phyloP scores from a whole-genome alignment of 352 stramenopile genomes.

The Pythium guiyangense region DNA sequence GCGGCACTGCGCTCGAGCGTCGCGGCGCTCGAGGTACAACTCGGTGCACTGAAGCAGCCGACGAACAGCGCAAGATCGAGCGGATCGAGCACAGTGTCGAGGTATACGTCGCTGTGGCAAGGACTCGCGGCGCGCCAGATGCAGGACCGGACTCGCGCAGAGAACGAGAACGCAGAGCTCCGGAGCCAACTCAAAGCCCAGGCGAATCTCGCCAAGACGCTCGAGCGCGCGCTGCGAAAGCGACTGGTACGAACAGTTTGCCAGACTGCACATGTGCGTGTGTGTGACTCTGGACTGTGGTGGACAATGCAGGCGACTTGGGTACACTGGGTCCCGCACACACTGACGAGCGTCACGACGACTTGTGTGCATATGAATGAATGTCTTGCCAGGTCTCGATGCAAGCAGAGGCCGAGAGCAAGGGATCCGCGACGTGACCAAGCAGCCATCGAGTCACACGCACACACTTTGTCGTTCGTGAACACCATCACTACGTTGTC shows the following conservation, averaged over 20 bases:
- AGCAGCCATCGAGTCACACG: neutral
- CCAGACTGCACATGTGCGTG: neutral
- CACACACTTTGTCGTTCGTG: too few species aligned
- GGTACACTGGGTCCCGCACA: too few species aligned
- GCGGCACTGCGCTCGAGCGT: neutral
- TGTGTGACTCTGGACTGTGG: neutral
- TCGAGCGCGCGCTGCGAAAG: conserved; percentile 7
- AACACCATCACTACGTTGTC: too few species aligned
- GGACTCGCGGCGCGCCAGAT: conserved; percentile 1
- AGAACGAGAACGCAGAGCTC: conserved; percentile 6
- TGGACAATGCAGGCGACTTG: neutral
- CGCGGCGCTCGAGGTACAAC: neutral
- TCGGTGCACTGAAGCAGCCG: neutral
- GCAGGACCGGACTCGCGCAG: neutral
- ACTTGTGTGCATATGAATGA: too few species aligned
- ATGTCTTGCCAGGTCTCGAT: neutral
- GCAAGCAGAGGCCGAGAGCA: neutral
- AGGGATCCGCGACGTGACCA: neutral
- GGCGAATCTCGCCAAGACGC: conserved; percentile 1
- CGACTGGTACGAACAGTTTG: conserved; percentile 1
- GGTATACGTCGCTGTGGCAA: conserved; percentile 1
- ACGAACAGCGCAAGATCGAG: neutral
- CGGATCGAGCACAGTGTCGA: neutral
- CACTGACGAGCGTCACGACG: neutral
- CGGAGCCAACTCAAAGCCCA: conserved; percentile 4